A percentile compares a stretch with the other conserved stretches of the same genome.
phyloP scores from a whole-genome alignment of 1,284 basidiomycete genomes.

The Irpex sp. region DNA sequence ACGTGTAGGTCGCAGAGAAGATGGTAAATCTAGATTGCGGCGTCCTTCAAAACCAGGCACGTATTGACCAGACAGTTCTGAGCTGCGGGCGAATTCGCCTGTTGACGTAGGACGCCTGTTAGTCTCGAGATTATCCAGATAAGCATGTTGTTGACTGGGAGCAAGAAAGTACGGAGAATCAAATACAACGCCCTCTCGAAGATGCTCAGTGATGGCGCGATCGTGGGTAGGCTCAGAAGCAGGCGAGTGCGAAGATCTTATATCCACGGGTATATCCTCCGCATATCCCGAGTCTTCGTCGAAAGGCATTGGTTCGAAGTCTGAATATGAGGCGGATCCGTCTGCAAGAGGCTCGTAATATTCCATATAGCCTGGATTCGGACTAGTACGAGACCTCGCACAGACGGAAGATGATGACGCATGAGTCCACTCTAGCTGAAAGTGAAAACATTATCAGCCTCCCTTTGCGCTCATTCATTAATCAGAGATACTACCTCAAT shows the following conservation, averaged over 20 bases:
- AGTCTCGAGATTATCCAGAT: neutral
- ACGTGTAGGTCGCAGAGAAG: neutral
- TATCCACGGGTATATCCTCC: slow-evolving; percentile 4
- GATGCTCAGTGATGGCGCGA: neutral
- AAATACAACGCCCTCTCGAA: too few species aligned
- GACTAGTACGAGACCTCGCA: neutral
- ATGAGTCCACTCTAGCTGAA: neutral
- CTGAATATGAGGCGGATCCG: neutral
- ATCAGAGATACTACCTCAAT: neutral
- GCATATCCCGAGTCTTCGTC: slow-evolving; percentile 18
- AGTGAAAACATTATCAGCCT: neutral
- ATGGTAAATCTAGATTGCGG: too few species aligned
- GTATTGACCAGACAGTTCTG: too few species aligned
- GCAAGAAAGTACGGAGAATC: neutral
- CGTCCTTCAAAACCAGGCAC: too few species aligned
- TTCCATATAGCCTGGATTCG: neutral
- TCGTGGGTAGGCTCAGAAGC: neutral
- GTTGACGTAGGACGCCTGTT: too few species aligned
- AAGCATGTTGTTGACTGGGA: neutral
- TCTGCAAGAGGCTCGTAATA: neutral
- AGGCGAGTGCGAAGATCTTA: neutral
- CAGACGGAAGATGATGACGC: neutral
- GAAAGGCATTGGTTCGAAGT: slow-evolving; percentile 22
- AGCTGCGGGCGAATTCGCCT: too few species aligned
- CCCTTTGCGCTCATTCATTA: neutral